Evolutionary conservation across 2,329 filamentous ascomycete species (phyloP).

Genomic region (Monilinia fructigena): DNA sequence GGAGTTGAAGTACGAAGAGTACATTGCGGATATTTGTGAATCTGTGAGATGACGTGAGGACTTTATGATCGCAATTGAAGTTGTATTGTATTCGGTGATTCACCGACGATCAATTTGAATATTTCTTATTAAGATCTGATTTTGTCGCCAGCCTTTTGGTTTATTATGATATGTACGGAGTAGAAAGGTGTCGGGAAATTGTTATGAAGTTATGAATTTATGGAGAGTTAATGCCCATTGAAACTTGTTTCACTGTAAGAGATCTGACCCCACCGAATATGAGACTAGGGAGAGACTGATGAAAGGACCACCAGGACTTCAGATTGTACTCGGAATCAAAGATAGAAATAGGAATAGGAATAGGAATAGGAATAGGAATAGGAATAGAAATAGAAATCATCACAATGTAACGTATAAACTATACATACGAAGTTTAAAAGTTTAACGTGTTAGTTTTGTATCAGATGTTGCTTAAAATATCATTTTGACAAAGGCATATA

Average conservation of each 20-base stretch:
- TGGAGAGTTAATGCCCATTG: conserved; percentile 9
- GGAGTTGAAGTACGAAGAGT: conserved; percentile 69
- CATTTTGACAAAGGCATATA: too few species aligned
- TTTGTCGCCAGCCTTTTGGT: neutral
- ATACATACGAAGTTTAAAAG: too few species aligned
- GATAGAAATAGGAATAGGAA: too few species aligned
- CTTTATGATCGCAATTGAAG: too few species aligned
- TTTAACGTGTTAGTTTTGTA: too few species aligned
- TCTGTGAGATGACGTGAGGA: too few species aligned
- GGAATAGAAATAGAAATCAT: neutral
- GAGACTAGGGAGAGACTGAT: neutral
- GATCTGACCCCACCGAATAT: conserved; percentile 17
- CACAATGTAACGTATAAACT: neutral
- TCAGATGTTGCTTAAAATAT: neutral
- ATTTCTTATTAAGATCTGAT: conserved; percentile 1
- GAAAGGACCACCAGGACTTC: too few species aligned
- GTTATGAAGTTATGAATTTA: conserved; percentile 13
- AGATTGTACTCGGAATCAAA: too few species aligned
- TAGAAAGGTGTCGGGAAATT: neutral
- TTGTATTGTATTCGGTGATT: neutral
- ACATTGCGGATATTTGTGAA: conserved; percentile 56
- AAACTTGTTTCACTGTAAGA: conserved; percentile 25
- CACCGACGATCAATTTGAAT: neutral
- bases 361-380: neutral
- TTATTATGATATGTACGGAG: conserved; percentile 1